Evolutionary conservation across 345 rosid species (phyloP), one percentile per base, ranked within the genome.

Genomic region (Pelargonium nanum): DNA sequence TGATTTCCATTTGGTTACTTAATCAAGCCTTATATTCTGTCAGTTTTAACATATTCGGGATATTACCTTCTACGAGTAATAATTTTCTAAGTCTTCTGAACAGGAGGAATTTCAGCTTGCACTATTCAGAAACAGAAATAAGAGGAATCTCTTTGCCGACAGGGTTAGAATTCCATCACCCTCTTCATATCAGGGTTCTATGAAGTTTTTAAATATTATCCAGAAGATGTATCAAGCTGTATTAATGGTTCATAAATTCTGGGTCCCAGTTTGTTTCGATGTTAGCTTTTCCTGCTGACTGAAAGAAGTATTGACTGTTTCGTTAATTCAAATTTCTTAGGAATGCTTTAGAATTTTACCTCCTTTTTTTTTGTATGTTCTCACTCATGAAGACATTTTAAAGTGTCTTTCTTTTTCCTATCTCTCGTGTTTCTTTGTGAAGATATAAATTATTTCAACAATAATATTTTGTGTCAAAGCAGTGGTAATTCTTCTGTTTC

Each of bases 91-190:
- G 22, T 60, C 53, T 52, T 65, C 3, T 65, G 40, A 62, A 45
- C 78, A 93, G 97, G 96, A 89, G 74, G 99, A 93, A 58, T 81
- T 93, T 66, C 95, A 89, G 70, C 78, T 93, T 56, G 99, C 99
- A 48, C 87, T 93, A 25, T 85, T 93, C 77, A 82, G 83, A 79
- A 93, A 80, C 77, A 77, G 72, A 70, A 81, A 85, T 61, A 73
- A 57, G 65, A 82, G 59, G 74, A 93, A 89, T 60, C 96, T 93
- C 59, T 93, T 89, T 21, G 88, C 97, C 0, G 96, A 93, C 74
- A 84, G 96, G 88, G 99, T 93, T 53, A 16, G 68, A 65, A 50
- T 32, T 0, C 45, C 19, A 8, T 21, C 56, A 65, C 23, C 28
- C 30, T 13, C 12, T 28, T 22, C 15, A 22, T 58, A 3, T 4